Evolutionary conservation across 305 asterid species (phyloP).

Genomic region (Fraxinus xanthoxyloides): DNA sequence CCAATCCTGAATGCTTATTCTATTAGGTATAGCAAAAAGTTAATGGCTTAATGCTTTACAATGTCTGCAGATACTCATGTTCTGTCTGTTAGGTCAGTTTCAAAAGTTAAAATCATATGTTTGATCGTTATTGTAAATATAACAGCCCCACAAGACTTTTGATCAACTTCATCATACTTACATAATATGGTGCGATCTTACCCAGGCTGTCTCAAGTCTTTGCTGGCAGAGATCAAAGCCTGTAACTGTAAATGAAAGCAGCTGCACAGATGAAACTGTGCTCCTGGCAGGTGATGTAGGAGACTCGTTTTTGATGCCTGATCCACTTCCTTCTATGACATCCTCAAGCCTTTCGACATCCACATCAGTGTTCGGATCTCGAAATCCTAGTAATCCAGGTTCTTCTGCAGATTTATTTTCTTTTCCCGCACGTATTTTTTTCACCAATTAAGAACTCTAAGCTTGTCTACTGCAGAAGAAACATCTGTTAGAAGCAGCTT

Average conservation of each 20-base stretch:
- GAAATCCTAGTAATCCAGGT: slow-evolving; percentile 58
- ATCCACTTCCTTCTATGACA: slow-evolving; percentile 86
- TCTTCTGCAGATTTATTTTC: slow-evolving; percentile 56
- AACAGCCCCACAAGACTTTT: slow-evolving; percentile 2
- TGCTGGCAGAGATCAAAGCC: slow-evolving; percentile 98
- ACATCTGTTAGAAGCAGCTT: slow-evolving; percentile 68
- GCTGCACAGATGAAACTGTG: slow-evolving; percentile 68
- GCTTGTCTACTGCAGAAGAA: slow-evolving; percentile 53
- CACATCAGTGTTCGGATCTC: slow-evolving; percentile 55
- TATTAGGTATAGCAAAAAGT: background rate
- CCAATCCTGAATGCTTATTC: background rate
- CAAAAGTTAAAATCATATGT: background rate
- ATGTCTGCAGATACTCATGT: background rate
- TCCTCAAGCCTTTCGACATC: slow-evolving; percentile 58
- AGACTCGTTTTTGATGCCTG: slow-evolving; percentile 93
- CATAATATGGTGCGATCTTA: slow-evolving; percentile 23
- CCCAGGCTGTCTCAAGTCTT: slow-evolving; percentile 86
- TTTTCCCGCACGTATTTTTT: slow-evolving; percentile 37
- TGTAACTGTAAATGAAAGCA: slow-evolving; percentile 61
- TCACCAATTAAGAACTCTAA: slow-evolving; percentile 45
- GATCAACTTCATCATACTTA: slow-evolving; percentile 15
- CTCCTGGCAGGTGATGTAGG: slow-evolving; percentile 86
- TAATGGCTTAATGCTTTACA: background rate
- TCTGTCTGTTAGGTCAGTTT: background rate
- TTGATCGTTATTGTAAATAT: background rate